A percentile compares a stretch with the other conserved stretches of the same genome.
phyloP scores from a whole-genome alignment of 805 yeast species.

The Nakazawaea molendinolei region DNA sequence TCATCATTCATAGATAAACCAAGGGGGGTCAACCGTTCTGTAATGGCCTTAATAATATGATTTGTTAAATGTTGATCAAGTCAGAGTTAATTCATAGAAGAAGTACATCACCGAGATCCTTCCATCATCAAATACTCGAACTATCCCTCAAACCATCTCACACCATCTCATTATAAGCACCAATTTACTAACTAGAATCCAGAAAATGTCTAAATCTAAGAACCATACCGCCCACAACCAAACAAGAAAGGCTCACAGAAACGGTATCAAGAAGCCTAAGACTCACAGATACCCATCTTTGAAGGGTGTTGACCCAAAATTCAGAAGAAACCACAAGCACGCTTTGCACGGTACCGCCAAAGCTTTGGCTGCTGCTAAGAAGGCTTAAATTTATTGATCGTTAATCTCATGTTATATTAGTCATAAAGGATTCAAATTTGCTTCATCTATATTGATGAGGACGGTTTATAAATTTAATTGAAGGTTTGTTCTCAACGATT shows the following conservation, averaged over 20 bases:
- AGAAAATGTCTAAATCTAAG: conserved; percentile 95
- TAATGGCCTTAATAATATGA: too few relatives aligned
- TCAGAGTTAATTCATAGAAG: too few relatives aligned
- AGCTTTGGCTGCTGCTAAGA: conserved; percentile 74
- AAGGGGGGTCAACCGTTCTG: too few relatives aligned
- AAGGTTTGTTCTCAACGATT: conserved; percentile 6
- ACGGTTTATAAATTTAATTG: conserved; percentile 7
- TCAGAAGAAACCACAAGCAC: conserved; percentile 98
- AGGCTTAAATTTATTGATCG: conserved; percentile 15
- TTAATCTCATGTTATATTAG: conserved; percentile 1
- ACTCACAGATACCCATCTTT: conserved; percentile 96
- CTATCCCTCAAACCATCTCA: too few relatives aligned
- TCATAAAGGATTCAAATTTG: not conserved
- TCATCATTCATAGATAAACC: too few relatives aligned
- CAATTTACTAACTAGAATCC: conserved; percentile 16
- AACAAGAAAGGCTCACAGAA: conserved; percentile 99
- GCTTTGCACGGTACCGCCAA: conserved; percentile 97
- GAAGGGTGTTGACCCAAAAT: conserved; percentile 99
- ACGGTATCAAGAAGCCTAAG: conserved; percentile 99
- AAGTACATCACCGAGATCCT: too few relatives aligned
- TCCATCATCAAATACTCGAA: too few relatives aligned
- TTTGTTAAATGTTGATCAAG: too few relatives aligned
- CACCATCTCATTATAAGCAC: too few relatives aligned
- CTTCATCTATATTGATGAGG: not conserved
- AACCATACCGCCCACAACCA: conserved; percentile 99